Percentiles rank a stretch among this genome's conserved stretches.
Evolutionary conservation across 2,329 filamentous ascomycete genomes (phyloP).

Genomic region (Aureobasidium sp.): DNA sequence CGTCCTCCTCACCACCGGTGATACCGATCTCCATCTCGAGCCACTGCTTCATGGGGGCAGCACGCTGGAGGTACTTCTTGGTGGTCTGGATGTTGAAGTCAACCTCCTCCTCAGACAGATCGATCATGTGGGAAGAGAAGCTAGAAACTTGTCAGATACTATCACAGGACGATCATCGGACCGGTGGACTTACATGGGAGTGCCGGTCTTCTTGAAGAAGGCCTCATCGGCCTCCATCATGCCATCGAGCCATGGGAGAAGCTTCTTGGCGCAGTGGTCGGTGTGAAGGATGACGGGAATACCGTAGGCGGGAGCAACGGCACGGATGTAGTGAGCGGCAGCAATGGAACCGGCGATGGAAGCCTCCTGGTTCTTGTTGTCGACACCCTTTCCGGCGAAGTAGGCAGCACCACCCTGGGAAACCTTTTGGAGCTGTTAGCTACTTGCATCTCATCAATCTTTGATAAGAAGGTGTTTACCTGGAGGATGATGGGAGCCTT

Average conservation of each 20-base stretch:
- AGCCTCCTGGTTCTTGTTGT: conserved; percentile 76
- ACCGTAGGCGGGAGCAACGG: conserved; percentile 78
- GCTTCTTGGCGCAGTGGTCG: conserved; percentile 99
- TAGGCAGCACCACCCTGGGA: conserved; percentile 84
- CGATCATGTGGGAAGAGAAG: conserved; percentile 98
- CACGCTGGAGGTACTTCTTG: conserved; percentile 86
- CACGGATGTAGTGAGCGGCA: conserved; percentile 86
- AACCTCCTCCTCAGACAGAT: conserved; percentile 85
- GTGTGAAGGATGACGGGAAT: conserved; percentile 91
- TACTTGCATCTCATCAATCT: neutral
- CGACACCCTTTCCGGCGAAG: conserved; percentile 57
- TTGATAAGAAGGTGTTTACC: conserved; percentile 32
- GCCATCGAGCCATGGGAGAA: conserved; percentile 93
- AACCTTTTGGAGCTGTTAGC: conserved; percentile 33
- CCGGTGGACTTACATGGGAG: conserved; percentile 54
- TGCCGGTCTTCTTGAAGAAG: conserved; percentile 88
- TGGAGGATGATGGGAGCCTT: conserved; percentile 82
- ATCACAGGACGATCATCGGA: neutral
- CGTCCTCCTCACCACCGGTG: conserved; percentile 95
- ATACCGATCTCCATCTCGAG: conserved; percentile 98
- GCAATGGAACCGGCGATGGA: conserved; percentile 84
- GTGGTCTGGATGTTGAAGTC: conserved; percentile 90
- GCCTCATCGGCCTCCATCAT: conserved; percentile 91
- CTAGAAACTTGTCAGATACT: neutral
- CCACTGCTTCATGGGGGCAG: conserved; percentile 96